Conservation (phyloP, 2,329 filamentous ascomycete species). For the Microcyclosporella mali region DNA sequence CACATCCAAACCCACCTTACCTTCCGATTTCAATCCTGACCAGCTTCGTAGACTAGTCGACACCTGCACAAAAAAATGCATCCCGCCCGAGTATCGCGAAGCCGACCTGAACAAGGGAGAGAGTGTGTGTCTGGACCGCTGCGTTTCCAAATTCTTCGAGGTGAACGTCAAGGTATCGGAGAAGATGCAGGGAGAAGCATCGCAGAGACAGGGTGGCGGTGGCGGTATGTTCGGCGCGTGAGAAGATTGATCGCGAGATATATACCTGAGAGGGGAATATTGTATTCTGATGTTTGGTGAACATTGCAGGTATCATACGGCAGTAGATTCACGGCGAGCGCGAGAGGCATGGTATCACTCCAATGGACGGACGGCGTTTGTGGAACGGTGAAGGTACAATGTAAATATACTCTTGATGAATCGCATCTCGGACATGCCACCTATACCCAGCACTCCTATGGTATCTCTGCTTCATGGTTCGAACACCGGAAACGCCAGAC, state of each 20-base stretch:
- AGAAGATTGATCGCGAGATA: no score
- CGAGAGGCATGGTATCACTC: no score
- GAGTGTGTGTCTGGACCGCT: slow-evolving; percentile 95
- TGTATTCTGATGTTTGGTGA: no score
- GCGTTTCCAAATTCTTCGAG: slow-evolving; percentile 96
- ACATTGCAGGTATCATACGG: no score
- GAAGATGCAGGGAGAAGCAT: slow-evolving; percentile 85
- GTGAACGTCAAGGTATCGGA: slow-evolving; percentile 97
- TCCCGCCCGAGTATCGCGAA: slow-evolving; percentile 89
- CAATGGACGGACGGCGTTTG: not conserved
- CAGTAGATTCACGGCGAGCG: no score
- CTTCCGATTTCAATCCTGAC: slow-evolving; percentile 9
- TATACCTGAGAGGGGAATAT: no score
- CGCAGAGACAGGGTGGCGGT: slow-evolving; percentile 55
- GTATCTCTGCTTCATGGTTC: slow-evolving; percentile 3
- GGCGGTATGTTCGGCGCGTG: slow-evolving; percentile 32
- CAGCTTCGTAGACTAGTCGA: slow-evolving; percentile 55
- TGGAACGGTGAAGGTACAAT: slow-evolving; percentile 1
- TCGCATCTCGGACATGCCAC: slow-evolving; percentile 3
- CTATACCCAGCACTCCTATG: not conserved
- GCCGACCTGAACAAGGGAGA: slow-evolving; percentile 98
- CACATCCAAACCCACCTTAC: slow-evolving; percentile 1
- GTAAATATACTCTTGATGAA: slow-evolving; percentile 7
- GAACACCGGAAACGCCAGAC: slow-evolving; percentile 2
- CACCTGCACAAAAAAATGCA: slow-evolving; percentile 89